Evolutionary conservation across 2,329 filamentous ascomycete genomes (phyloP).

Genomic region (Pleochaeta shiraiana): DNA sequence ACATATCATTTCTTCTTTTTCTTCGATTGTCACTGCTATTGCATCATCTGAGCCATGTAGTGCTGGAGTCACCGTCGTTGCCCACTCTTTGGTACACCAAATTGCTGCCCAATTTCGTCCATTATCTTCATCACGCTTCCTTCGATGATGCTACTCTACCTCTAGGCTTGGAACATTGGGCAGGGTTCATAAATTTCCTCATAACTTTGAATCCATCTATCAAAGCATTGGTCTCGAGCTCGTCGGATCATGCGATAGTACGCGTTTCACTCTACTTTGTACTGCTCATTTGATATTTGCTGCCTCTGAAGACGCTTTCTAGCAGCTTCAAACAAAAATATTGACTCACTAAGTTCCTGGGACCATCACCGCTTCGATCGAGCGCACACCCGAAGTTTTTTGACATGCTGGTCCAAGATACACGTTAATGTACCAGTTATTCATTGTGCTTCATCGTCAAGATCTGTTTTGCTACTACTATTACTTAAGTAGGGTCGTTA

Average conservation of each 20-base stretch:
- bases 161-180: background rate
- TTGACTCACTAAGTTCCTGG: background rate
- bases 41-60: background rate
- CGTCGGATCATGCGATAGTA: background rate
- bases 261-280: background rate
- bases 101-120: background rate
- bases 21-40: background rate
- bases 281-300: background rate
- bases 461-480: background rate
- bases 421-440: background rate
- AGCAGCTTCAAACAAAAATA: background rate
- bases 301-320: background rate
- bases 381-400: background rate
- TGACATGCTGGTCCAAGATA: background rate
- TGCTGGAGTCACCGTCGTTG: background rate
- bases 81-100: background rate
- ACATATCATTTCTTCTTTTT: slow-evolving; percentile 4
- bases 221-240: background rate
- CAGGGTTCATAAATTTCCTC: background rate
- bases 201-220: background rate
- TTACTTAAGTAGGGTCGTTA: background rate
- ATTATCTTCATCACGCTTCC: background rate
- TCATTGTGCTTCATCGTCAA: background rate
- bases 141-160: background rate
- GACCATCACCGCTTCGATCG: background rate